Base-by-base conservation (phyloP, 2,329 filamentous ascomycete genomes). In the Phaeosphaeriaceae sp. region DNA sequence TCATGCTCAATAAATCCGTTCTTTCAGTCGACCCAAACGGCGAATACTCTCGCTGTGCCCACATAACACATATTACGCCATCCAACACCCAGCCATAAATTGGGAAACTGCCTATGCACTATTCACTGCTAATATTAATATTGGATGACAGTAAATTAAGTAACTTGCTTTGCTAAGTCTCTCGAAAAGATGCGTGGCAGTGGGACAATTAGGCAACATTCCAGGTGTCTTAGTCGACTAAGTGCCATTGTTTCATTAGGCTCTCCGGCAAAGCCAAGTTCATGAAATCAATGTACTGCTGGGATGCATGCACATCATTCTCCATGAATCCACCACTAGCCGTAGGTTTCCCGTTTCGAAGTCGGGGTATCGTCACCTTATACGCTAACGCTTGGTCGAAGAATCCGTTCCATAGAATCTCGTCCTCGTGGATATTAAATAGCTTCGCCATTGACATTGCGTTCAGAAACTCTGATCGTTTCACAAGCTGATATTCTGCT, bases 401-500 rank as follows among this genome's bases (percentile, higher is more conserved):
- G 47, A 60, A 66, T 8, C 58, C 56, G 23, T 44, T 50, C 52
- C 50, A 61, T 13, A 64, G 51, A 21, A 66, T 52, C 6, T 62
- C 49, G 2, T 61, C 53, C 40, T 57, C 54, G 4, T 39, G 16
- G 5, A 63, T 28, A 4, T 35, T 36, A 17, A 52, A 52, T 3
- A 64, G 42, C 30, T 39, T 38, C 6, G 58, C 57, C 3, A 64
- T 50, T 0, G 40, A 38, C 2, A 32, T 30, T n/a, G 43, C 36
- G n/a, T 50, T 56, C 33, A 66, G 45, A 17, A 61, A 39, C n/a
- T 47, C 44, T 3, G 60, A 46, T 2, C 39, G 43, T 40, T 66
- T 66, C 15, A 80, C 70, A 8, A 35, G 45, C n/a, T 48, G 34
- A 28, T 76, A 82, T 0, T 63, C 58, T 0, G 58, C 59, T 9